These are phyloP conservation scores for Talaromyces trachyspermus DNA, from an alignment of 495 filamentous ascomycete species.

Conservation along the genomic window DNA sequence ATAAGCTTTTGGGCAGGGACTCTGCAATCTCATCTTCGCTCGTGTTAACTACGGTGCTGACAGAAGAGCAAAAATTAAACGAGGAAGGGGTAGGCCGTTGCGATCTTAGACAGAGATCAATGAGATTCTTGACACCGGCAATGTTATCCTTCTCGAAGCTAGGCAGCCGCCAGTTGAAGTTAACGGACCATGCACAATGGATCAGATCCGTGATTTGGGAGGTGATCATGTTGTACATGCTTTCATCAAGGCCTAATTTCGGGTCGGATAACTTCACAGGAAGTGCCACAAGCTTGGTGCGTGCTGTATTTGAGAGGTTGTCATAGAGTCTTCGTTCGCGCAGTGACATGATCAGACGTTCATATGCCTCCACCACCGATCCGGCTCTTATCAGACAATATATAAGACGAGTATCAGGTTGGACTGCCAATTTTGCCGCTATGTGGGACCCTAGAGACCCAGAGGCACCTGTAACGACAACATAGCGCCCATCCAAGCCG, in stretches of 20 bases:
- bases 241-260: conserved; percentile 35
- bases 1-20: conserved; percentile 36
- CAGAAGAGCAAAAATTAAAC: conserved; percentile 57
- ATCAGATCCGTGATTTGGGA: conserved; percentile 42
- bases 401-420: conserved; percentile 27
- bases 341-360: conserved; percentile 44
- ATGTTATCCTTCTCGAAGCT: conserved; percentile 53
- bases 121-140: conserved; percentile 44
- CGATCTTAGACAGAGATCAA: conserved; percentile 42
- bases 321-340: conserved; percentile 23
- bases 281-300: conserved; percentile 33
- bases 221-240: conserved; percentile 29
- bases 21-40: conserved; percentile 35
- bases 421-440: conserved; percentile 13
- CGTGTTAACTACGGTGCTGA: conserved; percentile 38
- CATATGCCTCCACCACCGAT: conserved; percentile 33
- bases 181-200: conserved; percentile 67
- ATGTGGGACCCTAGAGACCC: conserved; percentile 20
- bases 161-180: conserved; percentile 56
- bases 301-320: conserved; percentile 10
- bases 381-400: conserved; percentile 52
- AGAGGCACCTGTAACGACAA: conserved; percentile 25
- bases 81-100: conserved; percentile 21
- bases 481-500: conserved; percentile 13
- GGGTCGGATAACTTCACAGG: conserved; percentile 30